Evolutionary conservation across 1,284 basidiomycete genomes (phyloP).

Genomic region (Coriolopsis trogii): DNA sequence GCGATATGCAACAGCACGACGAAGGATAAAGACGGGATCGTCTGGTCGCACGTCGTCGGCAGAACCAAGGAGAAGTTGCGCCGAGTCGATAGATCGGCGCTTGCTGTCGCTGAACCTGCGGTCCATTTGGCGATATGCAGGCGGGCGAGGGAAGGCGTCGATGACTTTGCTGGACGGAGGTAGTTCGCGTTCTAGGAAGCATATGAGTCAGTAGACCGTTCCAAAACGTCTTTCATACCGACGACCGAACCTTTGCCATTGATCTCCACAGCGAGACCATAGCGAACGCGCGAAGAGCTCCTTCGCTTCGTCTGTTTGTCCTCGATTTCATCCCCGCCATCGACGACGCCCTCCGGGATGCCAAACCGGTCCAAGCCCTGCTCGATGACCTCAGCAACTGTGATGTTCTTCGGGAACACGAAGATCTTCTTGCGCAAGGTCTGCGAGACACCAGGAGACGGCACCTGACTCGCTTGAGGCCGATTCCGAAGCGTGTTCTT

Average conservation of each 20-base stretch:
- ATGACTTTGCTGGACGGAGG: slow-evolving; percentile 79
- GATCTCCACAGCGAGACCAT: slow-evolving; percentile 67
- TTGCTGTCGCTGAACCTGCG: slow-evolving; percentile 64
- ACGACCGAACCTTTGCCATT: slow-evolving; percentile 65
- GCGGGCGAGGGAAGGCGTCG: slow-evolving; percentile 83
- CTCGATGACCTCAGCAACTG: slow-evolving; percentile 96
- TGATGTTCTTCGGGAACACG: slow-evolving; percentile 90
- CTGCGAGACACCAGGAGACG: slow-evolving; percentile 58
- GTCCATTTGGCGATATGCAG: slow-evolving; percentile 67
- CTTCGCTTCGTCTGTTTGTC: slow-evolving; percentile 84
- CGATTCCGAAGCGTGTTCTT: slow-evolving; percentile 66
- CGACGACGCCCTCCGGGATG: slow-evolving; percentile 92
- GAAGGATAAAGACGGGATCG: slow-evolving; percentile 90
- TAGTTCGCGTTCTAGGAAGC: slow-evolving; percentile 68
- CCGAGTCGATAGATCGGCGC: slow-evolving; percentile 88
- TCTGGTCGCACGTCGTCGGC: slow-evolving; percentile 76
- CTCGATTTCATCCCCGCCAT: slow-evolving; percentile 97
- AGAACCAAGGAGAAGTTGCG: slow-evolving; percentile 68
- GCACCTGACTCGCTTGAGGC: slow-evolving; percentile 41
- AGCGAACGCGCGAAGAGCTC: slow-evolving; percentile 80
- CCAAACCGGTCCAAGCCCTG: slow-evolving; percentile 90
- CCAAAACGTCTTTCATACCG: background rate
- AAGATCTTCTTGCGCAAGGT: slow-evolving; percentile 75
- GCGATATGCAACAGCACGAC: slow-evolving; percentile 74
- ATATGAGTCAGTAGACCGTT: slow-evolving; percentile 5